Evolutionary conservation across 352 stramenopile species (phyloP), one percentile per base, ranked within the genome.

Genomic region (Phytopythium oedochilum): DNA sequence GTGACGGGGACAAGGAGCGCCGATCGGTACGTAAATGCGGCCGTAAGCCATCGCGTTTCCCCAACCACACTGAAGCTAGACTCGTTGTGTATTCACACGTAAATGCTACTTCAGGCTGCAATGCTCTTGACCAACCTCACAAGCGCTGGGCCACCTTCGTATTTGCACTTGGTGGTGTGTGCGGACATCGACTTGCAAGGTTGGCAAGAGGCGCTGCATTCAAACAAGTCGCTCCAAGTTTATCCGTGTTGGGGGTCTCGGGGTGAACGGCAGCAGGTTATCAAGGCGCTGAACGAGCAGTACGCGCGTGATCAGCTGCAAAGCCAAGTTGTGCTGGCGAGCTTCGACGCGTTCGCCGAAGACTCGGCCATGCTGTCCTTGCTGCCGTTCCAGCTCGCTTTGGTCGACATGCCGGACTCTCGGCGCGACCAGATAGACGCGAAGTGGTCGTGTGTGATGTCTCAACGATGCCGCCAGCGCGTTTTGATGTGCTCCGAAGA

Each of bases 381-480:
- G 26, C 46, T 84, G 11, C 75, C 81, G 48, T 85, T 73, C 43
- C 75, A 81, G 17, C 35, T 80, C 26, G 63, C 57, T 32, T 42
- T 83, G 15, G 68, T 86, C 54, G 78, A 88, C 47, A 63, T 80
- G 15, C 68, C 68, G 23, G 48, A 57, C 32, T 40, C 52, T 32
- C 43, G 46, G 22, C 54, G 44, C 9, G 55, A 83, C 7, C 36
- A 67, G 20, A 54, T 73, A 34, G 51, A 69, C 18, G 14, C 57
- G 5, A 68, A 85, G 50, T 90, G 79, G 82, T 46, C 60, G 55
- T 55, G 68, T 29, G 23, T 91, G 1, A 55, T 94, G 28, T 71
- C 70, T 20, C 57, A 91, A 23, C 71, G 67, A 48, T 86, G 79
- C 56, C 83, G 81, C 12, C 83, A 92, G 57, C 73, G 82, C 12